Conservation (phyloP, 306 rosid genomes). For the Canavalia gladiata region DNA sequence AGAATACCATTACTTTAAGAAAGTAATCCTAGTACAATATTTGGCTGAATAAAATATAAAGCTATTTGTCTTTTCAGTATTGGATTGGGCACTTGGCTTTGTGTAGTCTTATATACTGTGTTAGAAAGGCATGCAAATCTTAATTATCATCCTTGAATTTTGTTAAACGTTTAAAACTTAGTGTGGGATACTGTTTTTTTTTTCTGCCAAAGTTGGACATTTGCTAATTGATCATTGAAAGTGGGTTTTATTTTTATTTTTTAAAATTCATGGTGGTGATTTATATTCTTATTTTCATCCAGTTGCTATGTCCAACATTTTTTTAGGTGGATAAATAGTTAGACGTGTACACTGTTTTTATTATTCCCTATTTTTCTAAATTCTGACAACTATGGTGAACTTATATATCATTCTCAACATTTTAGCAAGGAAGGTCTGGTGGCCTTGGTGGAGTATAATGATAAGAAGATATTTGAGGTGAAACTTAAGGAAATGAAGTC, state of each 20-base stretch:
- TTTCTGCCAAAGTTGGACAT: conserved; percentile 16
- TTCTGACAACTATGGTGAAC: conserved; percentile 34
- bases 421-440: conserved; percentile 94
- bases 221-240: conserved; percentile 9
- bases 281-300: background rate
- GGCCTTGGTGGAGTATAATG: conserved; percentile 93
- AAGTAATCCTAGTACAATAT: background rate
- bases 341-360: conserved; percentile 1
- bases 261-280: background rate
- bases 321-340: background rate
- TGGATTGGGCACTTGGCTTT: background rate
- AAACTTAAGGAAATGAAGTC: conserved; percentile 96
- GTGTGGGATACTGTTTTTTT: background rate
- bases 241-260: background rate
- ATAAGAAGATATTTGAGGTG: conserved; percentile 96
- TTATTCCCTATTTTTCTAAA: conserved; percentile 7
- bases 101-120: background rate
- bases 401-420: conserved; percentile 28
- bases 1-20: background rate
- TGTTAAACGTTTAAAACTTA: conserved; percentile 2
- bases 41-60: background rate
- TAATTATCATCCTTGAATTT: background rate
- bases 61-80: background rate
- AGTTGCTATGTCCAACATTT: background rate
- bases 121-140: conserved; percentile 14